Evolutionary conservation across 805 yeast species (phyloP).

Genomic region (Yamadazyma sp.): DNA sequence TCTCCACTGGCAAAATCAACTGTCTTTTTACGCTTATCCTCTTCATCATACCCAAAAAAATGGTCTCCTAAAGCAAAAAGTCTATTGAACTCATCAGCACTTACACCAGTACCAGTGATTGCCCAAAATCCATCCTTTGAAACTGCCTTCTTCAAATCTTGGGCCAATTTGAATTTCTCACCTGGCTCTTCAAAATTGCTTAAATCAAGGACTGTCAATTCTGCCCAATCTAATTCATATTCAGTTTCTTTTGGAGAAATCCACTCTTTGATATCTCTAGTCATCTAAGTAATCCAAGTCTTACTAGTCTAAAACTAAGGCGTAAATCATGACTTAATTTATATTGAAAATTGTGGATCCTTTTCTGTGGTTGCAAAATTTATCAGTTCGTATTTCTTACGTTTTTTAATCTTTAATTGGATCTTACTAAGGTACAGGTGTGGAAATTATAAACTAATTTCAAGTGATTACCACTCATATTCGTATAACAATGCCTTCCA

Average conservation of each 20-base stretch:
- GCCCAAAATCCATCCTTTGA: conserved; percentile 33
- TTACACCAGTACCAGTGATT: conserved; percentile 22
- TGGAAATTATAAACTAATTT: too few species aligned
- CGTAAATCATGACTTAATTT: too few species aligned
- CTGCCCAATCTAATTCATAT: conserved; percentile 30
- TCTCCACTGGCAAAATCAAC: conserved; percentile 27
- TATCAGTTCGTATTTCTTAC: too few species aligned
- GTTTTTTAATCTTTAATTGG: too few species aligned
- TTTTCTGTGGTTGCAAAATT: too few species aligned
- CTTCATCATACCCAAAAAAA: conserved; percentile 23
- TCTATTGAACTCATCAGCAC: conserved; percentile 22
- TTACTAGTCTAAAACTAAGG: too few species aligned
- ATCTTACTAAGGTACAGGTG: too few species aligned
- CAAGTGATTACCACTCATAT: too few species aligned
- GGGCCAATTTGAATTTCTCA: conserved; percentile 24
- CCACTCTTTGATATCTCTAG: conserved; percentile 15
- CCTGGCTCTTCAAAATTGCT: conserved; percentile 23
- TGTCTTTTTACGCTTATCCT: conserved; percentile 22
- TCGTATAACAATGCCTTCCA: too few species aligned
- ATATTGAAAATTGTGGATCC: too few species aligned
- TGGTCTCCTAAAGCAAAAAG: conserved; percentile 26
- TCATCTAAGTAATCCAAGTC: too few species aligned
- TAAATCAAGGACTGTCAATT: conserved; percentile 24
- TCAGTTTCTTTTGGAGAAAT: conserved; percentile 22
- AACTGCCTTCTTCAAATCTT: conserved; percentile 23